A percentile compares a stretch with the other conserved stretches of the same genome.
Conservation (phyloP, 1,139 yeast species). For the Kluyveromyces sp. region DNA sequence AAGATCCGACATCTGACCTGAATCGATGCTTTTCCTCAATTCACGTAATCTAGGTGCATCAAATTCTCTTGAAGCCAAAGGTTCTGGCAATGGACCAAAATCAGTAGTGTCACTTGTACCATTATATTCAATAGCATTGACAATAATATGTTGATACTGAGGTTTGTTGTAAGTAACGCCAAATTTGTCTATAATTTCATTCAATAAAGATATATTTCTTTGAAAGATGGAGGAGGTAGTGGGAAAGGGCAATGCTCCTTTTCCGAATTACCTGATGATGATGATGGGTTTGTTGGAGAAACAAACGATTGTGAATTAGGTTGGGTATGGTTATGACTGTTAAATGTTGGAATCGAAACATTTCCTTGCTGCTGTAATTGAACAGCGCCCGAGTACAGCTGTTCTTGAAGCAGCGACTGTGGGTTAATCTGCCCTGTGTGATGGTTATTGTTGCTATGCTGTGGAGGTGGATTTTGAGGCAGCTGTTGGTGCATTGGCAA, state of each 20-base stretch:
- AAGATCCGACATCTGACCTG: constrained; percentile 31
- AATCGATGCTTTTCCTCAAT: constrained; percentile 47
- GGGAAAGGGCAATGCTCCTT: constrained; percentile 30
- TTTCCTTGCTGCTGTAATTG: constrained; percentile 30
- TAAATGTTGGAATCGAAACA: constrained; percentile 27
- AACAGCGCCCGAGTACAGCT: constrained; percentile 28
- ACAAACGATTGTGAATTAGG: constrained; percentile 7
- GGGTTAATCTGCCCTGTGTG: constrained; percentile 10
- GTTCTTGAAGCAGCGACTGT: constrained; percentile 30
- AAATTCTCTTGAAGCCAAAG: constrained; percentile 56
- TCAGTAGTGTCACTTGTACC: constrained; percentile 35
- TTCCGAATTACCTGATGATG: constrained; percentile 18
- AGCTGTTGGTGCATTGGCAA: constrained; percentile 32
- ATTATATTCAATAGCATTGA: constrained; percentile 33
- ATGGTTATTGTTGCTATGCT: constrained; percentile 1
- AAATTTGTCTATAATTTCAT: constrained; percentile 25
- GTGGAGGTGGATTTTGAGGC: constrained; percentile 6
- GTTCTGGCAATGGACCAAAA: constrained; percentile 67
- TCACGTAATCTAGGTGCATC: constrained; percentile 78
- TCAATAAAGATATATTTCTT: constrained; percentile 15
- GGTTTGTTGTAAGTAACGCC: constrained; percentile 18
- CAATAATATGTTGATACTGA: constrained; percentile 30
- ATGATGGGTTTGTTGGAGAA: constrained; percentile 3
- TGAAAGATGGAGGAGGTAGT: constrained; percentile 27
- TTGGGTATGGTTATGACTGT: constrained; percentile 7